phyloP scores from a whole-genome alignment of 2,329 filamentous ascomycete species.

The Aspergillus fijiensis region DNA sequence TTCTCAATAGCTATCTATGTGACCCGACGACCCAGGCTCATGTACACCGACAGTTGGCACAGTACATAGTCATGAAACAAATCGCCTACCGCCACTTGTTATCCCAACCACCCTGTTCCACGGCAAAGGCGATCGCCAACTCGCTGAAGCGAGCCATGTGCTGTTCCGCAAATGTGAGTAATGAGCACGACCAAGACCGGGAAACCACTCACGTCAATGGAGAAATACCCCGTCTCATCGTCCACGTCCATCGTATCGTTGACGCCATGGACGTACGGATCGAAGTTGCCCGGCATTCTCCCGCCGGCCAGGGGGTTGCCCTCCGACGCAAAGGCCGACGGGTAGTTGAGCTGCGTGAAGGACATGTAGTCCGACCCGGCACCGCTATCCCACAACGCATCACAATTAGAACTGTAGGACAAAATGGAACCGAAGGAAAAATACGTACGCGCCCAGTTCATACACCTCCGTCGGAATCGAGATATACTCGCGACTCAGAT shows the following conservation, averaged over 20 bases:
- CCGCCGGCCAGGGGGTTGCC: neutral
- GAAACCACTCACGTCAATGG: neutral
- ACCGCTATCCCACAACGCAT: neutral
- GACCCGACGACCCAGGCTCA: too few species aligned
- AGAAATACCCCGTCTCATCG: constrained; percentile 3
- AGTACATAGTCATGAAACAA: too few species aligned
- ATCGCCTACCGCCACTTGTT: neutral
- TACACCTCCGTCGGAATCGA: constrained; percentile 4
- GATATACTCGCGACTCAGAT: constrained; percentile 3
- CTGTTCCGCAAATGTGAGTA: neutral
- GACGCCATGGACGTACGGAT: constrained; percentile 2
- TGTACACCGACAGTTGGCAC: too few species aligned
- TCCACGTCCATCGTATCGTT: constrained; percentile 3
- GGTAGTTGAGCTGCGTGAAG: constrained; percentile 5
- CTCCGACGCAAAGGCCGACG: constrained; percentile 4
- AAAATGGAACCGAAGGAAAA: neutral
- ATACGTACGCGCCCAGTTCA: neutral
- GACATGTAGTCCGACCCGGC: constrained; percentile 8
- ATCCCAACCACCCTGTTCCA: constrained; percentile 5
- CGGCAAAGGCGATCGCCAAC: constrained; percentile 1
- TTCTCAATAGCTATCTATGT: neutral
- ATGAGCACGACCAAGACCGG: too few species aligned
- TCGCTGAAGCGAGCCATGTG: constrained; percentile 6
- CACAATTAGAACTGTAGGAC: neutral
- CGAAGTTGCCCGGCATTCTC: neutral